phyloP scores from a whole-genome alignment of 805 yeast genomes.

The Ogataea saltuana region DNA sequence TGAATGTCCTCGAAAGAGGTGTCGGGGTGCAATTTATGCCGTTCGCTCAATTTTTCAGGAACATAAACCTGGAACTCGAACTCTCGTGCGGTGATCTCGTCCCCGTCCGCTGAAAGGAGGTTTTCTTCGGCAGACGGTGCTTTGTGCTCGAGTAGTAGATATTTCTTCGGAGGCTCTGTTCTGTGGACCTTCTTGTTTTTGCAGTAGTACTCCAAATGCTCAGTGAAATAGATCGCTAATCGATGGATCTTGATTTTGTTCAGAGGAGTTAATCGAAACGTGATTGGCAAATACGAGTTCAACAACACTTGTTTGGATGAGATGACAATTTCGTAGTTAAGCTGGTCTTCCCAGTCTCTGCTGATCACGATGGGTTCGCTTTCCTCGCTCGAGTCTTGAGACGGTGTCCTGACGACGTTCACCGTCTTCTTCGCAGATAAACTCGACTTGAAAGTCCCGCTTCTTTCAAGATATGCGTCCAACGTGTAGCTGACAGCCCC shows the following conservation, averaged over 20 bases:
- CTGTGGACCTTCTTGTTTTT: constrained; percentile 84
- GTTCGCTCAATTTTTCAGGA: constrained; percentile 64
- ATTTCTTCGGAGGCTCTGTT: constrained; percentile 86
- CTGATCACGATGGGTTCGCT: constrained; percentile 90
- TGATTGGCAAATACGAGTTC: constrained; percentile 80
- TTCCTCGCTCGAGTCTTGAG: constrained; percentile 79
- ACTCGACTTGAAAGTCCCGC: constrained; percentile 84
- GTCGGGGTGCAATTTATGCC: constrained; percentile 75
- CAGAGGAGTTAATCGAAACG: constrained; percentile 79
- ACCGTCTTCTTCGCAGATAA: constrained; percentile 65
- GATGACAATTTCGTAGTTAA: constrained; percentile 85
- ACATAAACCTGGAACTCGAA: constrained; percentile 84
- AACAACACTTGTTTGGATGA: constrained; percentile 87
- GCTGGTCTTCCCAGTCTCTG: constrained; percentile 91
- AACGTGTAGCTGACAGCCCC: constrained; percentile 75
- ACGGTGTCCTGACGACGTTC: constrained; percentile 69
- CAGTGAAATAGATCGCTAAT: constrained; percentile 81
- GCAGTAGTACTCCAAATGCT: constrained; percentile 88
- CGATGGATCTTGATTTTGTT: constrained; percentile 88
- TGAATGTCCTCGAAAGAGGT: constrained; percentile 78
- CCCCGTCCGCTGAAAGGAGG: constrained; percentile 42
- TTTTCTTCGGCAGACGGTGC: constrained; percentile 54
- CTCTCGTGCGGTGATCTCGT: constrained; percentile 70
- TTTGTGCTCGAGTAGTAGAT: constrained; percentile 74
- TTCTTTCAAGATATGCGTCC: constrained; percentile 69